phyloP scores from a whole-genome alignment of 202 grass and related monocot genomes.

The Carex arenaria region DNA sequence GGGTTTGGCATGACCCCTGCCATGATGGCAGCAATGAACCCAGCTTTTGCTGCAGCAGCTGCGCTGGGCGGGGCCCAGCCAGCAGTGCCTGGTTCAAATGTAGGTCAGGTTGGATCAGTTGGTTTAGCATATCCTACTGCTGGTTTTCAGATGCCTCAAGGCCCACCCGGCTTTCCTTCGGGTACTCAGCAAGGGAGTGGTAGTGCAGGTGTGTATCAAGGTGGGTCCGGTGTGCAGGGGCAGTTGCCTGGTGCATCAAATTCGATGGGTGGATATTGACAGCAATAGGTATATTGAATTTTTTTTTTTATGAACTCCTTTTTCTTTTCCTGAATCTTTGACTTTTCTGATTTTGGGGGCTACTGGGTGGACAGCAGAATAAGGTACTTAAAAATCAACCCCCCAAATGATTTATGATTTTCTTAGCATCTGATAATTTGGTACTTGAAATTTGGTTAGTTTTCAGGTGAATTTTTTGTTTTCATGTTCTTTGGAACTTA shows the following conservation, averaged over 20 bases:
- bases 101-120: slow-evolving; percentile 42
- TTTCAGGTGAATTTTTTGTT: background rate
- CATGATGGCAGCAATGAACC: slow-evolving; percentile 83
- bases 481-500: slow-evolving; percentile 4
- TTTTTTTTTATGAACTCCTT: background rate
- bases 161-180: slow-evolving; percentile 68
- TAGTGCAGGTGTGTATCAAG: slow-evolving; percentile 59
- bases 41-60: slow-evolving; percentile 69
- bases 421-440: slow-evolving; percentile 15
- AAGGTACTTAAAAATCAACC: background rate
- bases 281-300: slow-evolving; percentile 70
- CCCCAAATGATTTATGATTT: background rate
- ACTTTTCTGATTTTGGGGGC: slow-evolving; percentile 8
- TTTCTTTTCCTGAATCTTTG: slow-evolving; percentile 5
- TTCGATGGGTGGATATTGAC: slow-evolving; percentile 72
- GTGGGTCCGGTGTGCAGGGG: slow-evolving; percentile 45
- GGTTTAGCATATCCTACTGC: slow-evolving; percentile 59
- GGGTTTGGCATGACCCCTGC: slow-evolving; percentile 44
- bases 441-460: slow-evolving; percentile 18
- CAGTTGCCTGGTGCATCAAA: slow-evolving; percentile 50
- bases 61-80: slow-evolving; percentile 36
- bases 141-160: slow-evolving; percentile 70
- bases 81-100: slow-evolving; percentile 7
- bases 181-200: slow-evolving; percentile 49
- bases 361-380: background rate